Evolutionary conservation across 371 early-diverging fungal genomes (phyloP), one percentile per base, ranked within the genome.

Genomic region (Syncephalastrum contaminatum): DNA sequence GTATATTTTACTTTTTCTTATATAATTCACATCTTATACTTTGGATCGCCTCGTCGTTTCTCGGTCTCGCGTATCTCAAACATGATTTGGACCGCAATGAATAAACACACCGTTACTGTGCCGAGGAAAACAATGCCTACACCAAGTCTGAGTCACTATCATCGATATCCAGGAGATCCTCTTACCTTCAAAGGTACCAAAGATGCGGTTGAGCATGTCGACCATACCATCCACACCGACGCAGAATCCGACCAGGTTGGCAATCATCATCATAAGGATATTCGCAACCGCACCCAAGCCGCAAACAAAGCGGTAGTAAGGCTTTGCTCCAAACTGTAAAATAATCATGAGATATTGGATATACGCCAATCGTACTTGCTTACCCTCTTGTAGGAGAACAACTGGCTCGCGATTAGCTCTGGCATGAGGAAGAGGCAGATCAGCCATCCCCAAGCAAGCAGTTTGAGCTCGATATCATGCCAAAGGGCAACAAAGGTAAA

Each of bases 401-500:
- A 40, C 39, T 64, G 71, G 15, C 82, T 74, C 13, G 84, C 82
- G 30, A 93, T 60, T 4, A 85, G 71, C 72, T 97, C 96, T 1
- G 97, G 97, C 47, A 94, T 27, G 30, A 97, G 82, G 60, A 95
- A 87, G 25, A 94, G 55, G 12, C 83, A 83, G 43, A 97, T 89
- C n/a, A 96, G 70, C 96, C 96, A 96, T 14, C 92, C 93, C 97
- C 97, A 97, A 8, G 90, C 89, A 53, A 96, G 62, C 19, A 96
- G 67, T 19, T 81, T 77, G 54, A 94, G 66, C 19, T 88, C 75
- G 40, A 94, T 86, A 62, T 97, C 97, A 70, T 97, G 97, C 97
- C 97, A 97, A 4, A 96, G 55, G 4, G 96, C 97, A 15, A 97
- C 97, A 80, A 96, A 97, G 1, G 96, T 93, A 64, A 97, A 97